A percentile compares a stretch with the other conserved stretches of the same genome.
Evolutionary conservation across 2,329 filamentous ascomycete genomes (phyloP).

Genomic region (Tolypocladium capitatum): DNA sequence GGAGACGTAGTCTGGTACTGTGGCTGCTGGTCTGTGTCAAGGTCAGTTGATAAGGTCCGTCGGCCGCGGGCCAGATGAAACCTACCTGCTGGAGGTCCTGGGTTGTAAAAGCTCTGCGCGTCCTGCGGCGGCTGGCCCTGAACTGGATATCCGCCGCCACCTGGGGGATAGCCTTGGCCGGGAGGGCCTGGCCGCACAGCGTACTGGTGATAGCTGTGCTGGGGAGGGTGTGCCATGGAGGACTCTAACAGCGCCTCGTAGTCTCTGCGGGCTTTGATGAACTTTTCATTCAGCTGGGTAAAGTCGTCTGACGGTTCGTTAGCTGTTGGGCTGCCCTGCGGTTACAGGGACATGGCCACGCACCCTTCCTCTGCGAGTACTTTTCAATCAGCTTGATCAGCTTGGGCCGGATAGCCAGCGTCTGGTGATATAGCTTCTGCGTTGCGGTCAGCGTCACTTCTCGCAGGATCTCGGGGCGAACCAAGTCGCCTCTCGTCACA

Average conservation of each 20-base stretch:
- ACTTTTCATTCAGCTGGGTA: slow-evolving; percentile 96
- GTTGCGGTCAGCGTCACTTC: slow-evolving; percentile 16
- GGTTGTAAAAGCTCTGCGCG: slow-evolving; percentile 56
- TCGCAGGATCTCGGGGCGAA: no score
- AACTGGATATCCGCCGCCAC: slow-evolving; percentile 24
- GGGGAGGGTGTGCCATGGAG: slow-evolving; percentile 89
- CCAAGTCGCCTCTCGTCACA: slow-evolving; percentile 10
- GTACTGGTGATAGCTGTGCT: slow-evolving; percentile 62
- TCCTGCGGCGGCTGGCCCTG: slow-evolving; percentile 39
- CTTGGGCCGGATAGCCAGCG: slow-evolving; percentile 86
- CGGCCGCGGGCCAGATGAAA: not conserved
- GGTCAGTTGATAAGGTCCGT: slow-evolving; percentile 5
- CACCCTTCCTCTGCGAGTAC: slow-evolving; percentile 98
- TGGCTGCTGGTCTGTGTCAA: slow-evolving; percentile 25
- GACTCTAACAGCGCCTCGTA: slow-evolving; percentile 93
- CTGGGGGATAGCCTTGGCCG: slow-evolving; percentile 31
- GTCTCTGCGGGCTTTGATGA: slow-evolving; percentile 94
- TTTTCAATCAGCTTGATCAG: slow-evolving; percentile 97
- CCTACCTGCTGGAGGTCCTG: slow-evolving; percentile 30
- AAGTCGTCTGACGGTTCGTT: slow-evolving; percentile 62
- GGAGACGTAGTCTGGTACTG: slow-evolving; percentile 32
- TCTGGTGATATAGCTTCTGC: slow-evolving; percentile 77
- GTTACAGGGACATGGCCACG: not conserved
- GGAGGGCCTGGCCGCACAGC: slow-evolving; percentile 36
- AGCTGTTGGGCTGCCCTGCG: not conserved